Evolutionary conservation across 2,329 filamentous ascomycete species (phyloP), one percentile per base, ranked within the genome.

Genomic region (Penicillium sp.): DNA sequence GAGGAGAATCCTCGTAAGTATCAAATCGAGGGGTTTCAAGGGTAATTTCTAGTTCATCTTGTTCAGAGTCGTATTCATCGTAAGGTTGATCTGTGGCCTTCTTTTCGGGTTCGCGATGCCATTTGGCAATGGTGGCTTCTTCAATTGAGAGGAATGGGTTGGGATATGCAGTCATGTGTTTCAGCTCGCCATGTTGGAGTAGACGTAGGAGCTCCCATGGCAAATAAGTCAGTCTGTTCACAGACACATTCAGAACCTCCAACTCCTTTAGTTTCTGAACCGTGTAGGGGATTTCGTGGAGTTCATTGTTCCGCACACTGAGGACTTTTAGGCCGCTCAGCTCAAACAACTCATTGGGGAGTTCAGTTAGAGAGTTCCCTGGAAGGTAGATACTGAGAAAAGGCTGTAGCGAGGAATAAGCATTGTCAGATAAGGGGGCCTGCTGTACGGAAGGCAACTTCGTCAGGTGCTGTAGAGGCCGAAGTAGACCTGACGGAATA

Each of bases 201-300:
- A 80, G 67, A 53, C 70, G 68, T 16, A 81, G 59, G 7, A 81
- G 61, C 50, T 81, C 79, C 70, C 75, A 79, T 0, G 79, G 79
- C 2, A 81, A 71, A 45, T 69, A 70, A 11, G 66, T 60, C 10
- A 81, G 66, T 29, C 72, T 66, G 57, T 81, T 81, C 29, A 75
- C 73, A 2, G 76, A 73, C 24, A 81, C 59, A 37, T 80, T 80
- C n/a, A 80, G 62, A 26, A 76, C 74, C 64, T 76, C 71, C 41
- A 81, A 66, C 45, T 72, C 71, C 9, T 66, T 73, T 51, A 81
- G 63, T 48, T 70, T 74, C 47, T 73, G 63, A 35, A 81, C 79
- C 0, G 73, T 69, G 10, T 71, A 61, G 1, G 77, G 77, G 22
- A 81, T 70, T 24, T 73, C 70, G 0, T 66, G 70, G 6, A 81